Evolutionary conservation across 805 yeast species (phyloP).

Genomic region (Clavispora asparagi): DNA sequence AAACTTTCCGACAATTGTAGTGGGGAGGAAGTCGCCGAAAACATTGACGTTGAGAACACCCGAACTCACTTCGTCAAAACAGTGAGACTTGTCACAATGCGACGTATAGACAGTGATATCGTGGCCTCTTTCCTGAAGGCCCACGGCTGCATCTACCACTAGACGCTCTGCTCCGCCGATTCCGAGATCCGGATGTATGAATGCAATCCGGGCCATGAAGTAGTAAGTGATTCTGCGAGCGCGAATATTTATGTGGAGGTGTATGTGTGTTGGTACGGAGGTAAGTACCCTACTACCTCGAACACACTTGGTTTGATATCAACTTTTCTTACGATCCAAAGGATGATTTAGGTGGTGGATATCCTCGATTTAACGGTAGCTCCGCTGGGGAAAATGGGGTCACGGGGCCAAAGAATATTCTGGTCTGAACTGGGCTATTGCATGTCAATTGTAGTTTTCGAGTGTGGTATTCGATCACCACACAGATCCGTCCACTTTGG

Average conservation of each 20-base stretch:
- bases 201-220: slow-evolving; percentile 52
- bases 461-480: too few species aligned
- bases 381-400: too few species aligned
- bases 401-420: too few species aligned
- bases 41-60: slow-evolving; percentile 61
- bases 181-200: slow-evolving; percentile 93
- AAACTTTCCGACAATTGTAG: slow-evolving; percentile 58
- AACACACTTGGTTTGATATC: too few species aligned
- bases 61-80: slow-evolving; percentile 81
- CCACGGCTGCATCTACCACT: slow-evolving; percentile 94
- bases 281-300: too few species aligned
- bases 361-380: too few species aligned
- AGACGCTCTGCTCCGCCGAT: slow-evolving; percentile 97
- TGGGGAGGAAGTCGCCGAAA: slow-evolving; percentile 81
- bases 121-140: slow-evolving; percentile 59
- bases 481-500: too few species aligned
- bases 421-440: too few species aligned
- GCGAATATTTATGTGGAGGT: neutral
- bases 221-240: neutral
- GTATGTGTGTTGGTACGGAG: too few species aligned
- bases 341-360: too few species aligned
- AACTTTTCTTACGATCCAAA: too few species aligned
- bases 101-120: slow-evolving; percentile 74
- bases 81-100: slow-evolving; percentile 80
- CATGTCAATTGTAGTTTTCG: too few species aligned